These are phyloP conservation scores for Penicillium crystallinum DNA, from an alignment of 495 filamentous ascomycete genomes.

Conservation along the genomic window DNA sequence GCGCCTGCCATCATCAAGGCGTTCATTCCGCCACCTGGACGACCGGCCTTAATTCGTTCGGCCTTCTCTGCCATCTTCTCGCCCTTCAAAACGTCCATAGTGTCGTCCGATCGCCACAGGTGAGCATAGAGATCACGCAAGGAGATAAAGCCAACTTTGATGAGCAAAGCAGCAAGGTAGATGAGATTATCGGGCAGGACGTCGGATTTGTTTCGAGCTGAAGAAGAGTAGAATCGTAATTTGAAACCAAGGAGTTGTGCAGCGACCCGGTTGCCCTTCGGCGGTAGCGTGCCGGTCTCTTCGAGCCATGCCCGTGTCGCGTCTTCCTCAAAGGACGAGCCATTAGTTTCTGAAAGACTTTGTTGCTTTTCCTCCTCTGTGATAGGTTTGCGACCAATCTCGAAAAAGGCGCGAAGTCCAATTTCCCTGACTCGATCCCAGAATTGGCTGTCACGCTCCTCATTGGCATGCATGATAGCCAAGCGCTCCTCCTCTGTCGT, in stretches of 20 bases:
- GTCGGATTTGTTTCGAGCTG: constrained; percentile 63
- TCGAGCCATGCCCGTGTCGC: constrained; percentile 66
- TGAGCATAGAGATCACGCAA: constrained; percentile 88
- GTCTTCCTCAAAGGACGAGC: constrained; percentile 40
- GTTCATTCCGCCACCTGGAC: constrained; percentile 65
- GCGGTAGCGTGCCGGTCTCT: constrained; percentile 72
- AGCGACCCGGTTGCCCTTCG: constrained; percentile 80
- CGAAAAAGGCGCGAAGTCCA: constrained; percentile 82
- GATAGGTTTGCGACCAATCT: constrained; percentile 61
- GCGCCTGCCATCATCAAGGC: constrained; percentile 87
- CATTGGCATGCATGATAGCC: constrained; percentile 41
- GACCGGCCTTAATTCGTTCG: constrained; percentile 63
- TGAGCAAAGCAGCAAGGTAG: constrained; percentile 81
- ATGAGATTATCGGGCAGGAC: constrained; percentile 83
- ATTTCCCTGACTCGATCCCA: constrained; percentile 74
- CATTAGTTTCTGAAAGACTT: constrained; percentile 39
- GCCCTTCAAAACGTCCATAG: constrained; percentile 65
- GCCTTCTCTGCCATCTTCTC: constrained; percentile 70
- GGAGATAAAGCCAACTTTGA: constrained; percentile 98
- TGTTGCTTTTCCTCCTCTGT: constrained; percentile 44
- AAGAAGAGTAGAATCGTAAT: constrained; percentile 83
- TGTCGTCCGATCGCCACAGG: constrained; percentile 77
- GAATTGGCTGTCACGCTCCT: constrained; percentile 66
- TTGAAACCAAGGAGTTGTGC: constrained; percentile 97
- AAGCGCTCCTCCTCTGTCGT: constrained; percentile 62